A percentile compares a stretch with the other conserved stretches of the same genome.
These are phyloP conservation scores for Cystobasidium tubakii DNA, from an alignment of 768 basidiomycete genomes.

Conservation along the genomic window DNA sequence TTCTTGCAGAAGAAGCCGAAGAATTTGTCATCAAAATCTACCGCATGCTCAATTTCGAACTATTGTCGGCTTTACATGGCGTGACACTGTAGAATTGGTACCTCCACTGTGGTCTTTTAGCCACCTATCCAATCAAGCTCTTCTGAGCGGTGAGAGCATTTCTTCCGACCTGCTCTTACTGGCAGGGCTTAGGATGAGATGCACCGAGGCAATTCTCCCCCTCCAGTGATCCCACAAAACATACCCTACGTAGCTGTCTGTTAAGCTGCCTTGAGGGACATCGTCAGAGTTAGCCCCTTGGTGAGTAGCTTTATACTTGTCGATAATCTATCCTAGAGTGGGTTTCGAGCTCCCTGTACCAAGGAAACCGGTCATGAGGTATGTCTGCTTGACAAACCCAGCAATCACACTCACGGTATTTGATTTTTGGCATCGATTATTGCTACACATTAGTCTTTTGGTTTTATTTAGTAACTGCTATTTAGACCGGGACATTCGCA, in stretches of 20 bases:
- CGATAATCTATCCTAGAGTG: background rate
- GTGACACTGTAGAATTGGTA: slow-evolving; percentile 1
- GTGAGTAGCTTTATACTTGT: background rate
- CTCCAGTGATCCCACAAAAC: background rate
- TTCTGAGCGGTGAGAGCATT: slow-evolving; percentile 14
- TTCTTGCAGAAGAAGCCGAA: slow-evolving; percentile 45
- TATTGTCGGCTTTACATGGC: slow-evolving; percentile 27
- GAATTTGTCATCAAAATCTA: slow-evolving; percentile 45
- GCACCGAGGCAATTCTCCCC: background rate
- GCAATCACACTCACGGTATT: background rate
- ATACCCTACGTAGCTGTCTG: background rate
- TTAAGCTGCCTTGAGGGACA: background rate
- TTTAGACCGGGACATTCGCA: background rate
- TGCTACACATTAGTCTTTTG: background rate
- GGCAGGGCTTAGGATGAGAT: background rate
- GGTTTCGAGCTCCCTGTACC: no score
- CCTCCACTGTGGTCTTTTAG: background rate
- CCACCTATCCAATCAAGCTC: background rate
- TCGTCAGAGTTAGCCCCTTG: background rate
- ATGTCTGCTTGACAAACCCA: no score
- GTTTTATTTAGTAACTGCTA: background rate
- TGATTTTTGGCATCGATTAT: background rate
- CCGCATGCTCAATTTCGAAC: slow-evolving; percentile 38
- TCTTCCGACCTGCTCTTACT: background rate
- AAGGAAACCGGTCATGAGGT: no score